Conservation (phyloP, 106 monocot species). For the Dendrobium officinale region DNA sequence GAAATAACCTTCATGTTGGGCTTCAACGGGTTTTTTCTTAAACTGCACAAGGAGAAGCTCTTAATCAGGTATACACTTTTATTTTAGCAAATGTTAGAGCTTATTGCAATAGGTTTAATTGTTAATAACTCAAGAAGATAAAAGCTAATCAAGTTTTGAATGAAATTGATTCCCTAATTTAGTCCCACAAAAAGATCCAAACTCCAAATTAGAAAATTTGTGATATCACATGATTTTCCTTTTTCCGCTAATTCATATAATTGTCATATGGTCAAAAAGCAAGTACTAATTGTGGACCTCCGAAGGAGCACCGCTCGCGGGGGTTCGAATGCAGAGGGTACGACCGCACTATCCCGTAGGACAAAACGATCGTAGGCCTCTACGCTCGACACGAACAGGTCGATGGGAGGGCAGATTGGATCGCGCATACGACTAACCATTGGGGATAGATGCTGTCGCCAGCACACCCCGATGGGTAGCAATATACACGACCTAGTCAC, state of each 20-base stretch:
- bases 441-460: too few species aligned
- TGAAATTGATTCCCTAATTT: background rate
- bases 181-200: background rate
- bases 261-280: background rate
- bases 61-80: background rate
- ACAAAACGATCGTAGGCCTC: too few species aligned
- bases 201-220: background rate
- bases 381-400: too few species aligned
- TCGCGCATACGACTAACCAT: too few species aligned
- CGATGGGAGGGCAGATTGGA: too few species aligned
- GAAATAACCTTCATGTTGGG: background rate
- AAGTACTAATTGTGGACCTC: too few species aligned
- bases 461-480: too few species aligned
- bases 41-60: background rate
- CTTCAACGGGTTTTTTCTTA: background rate
- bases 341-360: too few species aligned
- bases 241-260: too few species aligned
- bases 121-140: background rate
- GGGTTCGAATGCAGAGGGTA: too few species aligned
- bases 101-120: background rate
- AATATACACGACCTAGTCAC: too few species aligned
- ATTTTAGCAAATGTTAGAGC: background rate
- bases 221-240: background rate
- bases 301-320: too few species aligned
- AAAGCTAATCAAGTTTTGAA: background rate